phyloP scores from a whole-genome alignment of 257 asterid species.

The Marsdenia floribunda region DNA sequence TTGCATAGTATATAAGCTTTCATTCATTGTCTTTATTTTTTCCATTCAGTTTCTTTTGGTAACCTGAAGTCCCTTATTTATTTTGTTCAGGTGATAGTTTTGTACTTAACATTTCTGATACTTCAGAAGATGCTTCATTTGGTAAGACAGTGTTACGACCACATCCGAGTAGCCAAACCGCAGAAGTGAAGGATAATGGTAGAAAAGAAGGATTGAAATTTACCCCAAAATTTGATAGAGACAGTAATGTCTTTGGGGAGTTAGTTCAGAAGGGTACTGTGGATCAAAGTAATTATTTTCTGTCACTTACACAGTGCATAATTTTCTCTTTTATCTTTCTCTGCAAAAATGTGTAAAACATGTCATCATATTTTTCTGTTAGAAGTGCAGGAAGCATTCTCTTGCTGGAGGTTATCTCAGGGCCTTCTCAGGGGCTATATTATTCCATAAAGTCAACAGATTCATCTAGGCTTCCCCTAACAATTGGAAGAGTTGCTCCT shows the following conservation, averaged over 20 bases:
- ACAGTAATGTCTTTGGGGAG: conserved; percentile 19
- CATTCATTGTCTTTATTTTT: conserved; percentile 7
- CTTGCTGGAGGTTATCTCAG: conserved; percentile 81
- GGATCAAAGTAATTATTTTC: conserved; percentile 61
- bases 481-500: conserved; percentile 90
- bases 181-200: conserved; percentile 23
- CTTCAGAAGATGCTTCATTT: conserved; percentile 45
- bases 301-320: conserved; percentile 19
- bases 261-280: conserved; percentile 32
- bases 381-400: conserved; percentile 96
- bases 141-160: conserved; percentile 42
- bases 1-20: conserved; percentile 45
- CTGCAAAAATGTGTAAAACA: conserved; percentile 43
- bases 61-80: conserved; percentile 7
- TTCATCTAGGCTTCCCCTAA: conserved; percentile 64
- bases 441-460: conserved; percentile 58
- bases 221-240: conserved; percentile 23
- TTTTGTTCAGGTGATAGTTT: conserved; percentile 70
- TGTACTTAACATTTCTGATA: conserved; percentile 72
- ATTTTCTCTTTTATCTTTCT: conserved; percentile 15
- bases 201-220: conserved; percentile 29
- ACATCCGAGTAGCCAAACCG: conserved; percentile 20
- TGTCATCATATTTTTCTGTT: conserved; percentile 67
- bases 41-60: conserved; percentile 6
- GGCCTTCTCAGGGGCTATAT: conserved; percentile 75